Base-by-base conservation (phyloP, 805 yeast species). In the Metschnikowia rubicola region DNA sequence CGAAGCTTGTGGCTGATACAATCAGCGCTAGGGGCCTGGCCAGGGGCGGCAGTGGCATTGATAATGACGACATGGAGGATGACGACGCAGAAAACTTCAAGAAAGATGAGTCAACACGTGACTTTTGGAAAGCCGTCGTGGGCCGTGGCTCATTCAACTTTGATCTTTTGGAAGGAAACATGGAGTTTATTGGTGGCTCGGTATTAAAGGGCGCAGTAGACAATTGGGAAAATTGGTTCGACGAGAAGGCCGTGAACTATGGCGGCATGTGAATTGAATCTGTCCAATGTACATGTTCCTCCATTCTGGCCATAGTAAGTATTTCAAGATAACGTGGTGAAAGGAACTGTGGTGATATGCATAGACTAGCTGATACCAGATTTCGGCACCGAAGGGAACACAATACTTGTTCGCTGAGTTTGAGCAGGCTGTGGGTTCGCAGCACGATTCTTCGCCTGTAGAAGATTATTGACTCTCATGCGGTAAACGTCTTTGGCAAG, bases 201-300 rank as follows among this genome's bases (percentile, higher is more conserved):
- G 86, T 86, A 2, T 66, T 73, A 59, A 80, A 80, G 54, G 67
- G 69, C 12, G 77, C 83, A 30, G 66, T 78, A 33, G 76, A 68
- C 4, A 67, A 68, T 15, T 86, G 96, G 89, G 79, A 77, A 53
- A 75, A 82, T 53, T 91, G 96, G 96, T 72, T 91, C 31, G 84
- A 81, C 53, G 91, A 84, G 61, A 75, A 79, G 55, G 84, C 84
- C 11, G 86, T 83, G 28, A 86, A 86, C 53, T 63, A 54, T 48
- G 60, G 60, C 10, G 58, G 60, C 30, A 54, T 54, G 4, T 44
- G 31, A 32, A 17, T 15, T 26, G 8, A 12, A 15, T 35, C 26
- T 10, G 12, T 26, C 21, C 5, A 13, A 13, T 4, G 19, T 34
- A 13, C 37, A 13, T n/a, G 21, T 37, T 10, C n/a, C 2, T 26